These are phyloP conservation scores for Berkeleyomyces rouxiae DNA, from an alignment of 2,329 filamentous ascomycete species.

Conservation along the genomic window DNA sequence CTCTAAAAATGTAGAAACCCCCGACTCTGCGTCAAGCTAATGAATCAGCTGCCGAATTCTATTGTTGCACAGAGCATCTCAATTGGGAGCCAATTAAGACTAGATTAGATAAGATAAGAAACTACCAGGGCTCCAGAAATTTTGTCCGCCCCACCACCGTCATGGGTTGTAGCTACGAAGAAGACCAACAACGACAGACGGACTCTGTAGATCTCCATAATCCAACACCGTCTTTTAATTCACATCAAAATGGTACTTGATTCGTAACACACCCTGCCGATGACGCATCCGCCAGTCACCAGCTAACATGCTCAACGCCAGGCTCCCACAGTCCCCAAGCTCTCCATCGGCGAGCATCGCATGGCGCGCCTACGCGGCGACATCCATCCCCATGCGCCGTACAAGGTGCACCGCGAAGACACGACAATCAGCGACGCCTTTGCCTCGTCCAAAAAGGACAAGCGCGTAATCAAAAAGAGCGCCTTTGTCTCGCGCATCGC, in stretches of 20 bases:
- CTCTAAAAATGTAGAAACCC: background rate
- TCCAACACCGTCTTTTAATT: background rate
- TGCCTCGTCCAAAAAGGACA: conserved; percentile 63
- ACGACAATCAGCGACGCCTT: conserved; percentile 41
- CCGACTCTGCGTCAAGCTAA: background rate
- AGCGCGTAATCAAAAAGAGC: conserved; percentile 66
- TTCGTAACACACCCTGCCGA: no score
- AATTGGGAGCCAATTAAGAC: background rate
- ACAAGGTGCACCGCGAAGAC: conserved; percentile 34
- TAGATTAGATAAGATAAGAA: conserved; percentile 11
- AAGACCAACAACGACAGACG: background rate
- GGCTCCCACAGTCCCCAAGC: conserved; percentile 28
- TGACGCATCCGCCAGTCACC: no score
- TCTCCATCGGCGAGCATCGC: conserved; percentile 40
- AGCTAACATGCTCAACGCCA: conserved; percentile 6
- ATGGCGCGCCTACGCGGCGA: conserved; percentile 32
- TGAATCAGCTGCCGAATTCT: background rate
- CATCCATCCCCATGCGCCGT: conserved; percentile 33
- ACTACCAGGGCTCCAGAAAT: background rate
- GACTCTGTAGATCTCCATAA: background rate
- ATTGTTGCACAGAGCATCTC: conserved; percentile 11
- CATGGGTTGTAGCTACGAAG: background rate
- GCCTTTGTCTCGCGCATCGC: conserved; percentile 61
- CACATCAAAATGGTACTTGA: conserved; percentile 1
- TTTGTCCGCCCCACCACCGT: conserved; percentile 5